Conservation (phyloP, 768 basidiomycete genomes). For the Tremella fuciformis region DNA sequence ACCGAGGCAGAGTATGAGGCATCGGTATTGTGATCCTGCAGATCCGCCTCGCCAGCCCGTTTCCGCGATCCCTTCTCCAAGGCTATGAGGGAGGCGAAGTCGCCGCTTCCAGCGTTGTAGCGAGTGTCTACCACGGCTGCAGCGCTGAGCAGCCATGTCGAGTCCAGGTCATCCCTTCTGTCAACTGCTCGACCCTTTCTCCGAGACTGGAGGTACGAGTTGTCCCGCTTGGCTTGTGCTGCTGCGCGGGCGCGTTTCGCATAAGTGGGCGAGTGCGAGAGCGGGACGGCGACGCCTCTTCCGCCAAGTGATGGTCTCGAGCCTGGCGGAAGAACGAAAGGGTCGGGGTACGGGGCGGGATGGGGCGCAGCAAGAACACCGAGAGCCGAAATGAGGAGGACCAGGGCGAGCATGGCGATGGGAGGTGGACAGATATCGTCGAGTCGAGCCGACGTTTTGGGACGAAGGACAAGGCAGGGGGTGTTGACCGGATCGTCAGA, state of each 20-base stretch:
- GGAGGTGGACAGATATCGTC: no score
- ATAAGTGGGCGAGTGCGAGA: slow-evolving; percentile 16
- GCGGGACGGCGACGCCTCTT: slow-evolving; percentile 17
- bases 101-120: slow-evolving; percentile 39
- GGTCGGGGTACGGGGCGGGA: slow-evolving; percentile 16
- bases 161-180: slow-evolving; percentile 11
- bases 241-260: slow-evolving; percentile 13
- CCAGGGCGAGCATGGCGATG: slow-evolving; percentile 14
- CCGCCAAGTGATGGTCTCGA: not conserved
- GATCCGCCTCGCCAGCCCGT: not conserved
- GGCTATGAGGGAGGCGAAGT: slow-evolving; percentile 29
- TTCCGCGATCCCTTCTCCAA: not conserved
- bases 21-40: slow-evolving; percentile 47
- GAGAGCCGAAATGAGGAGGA: slow-evolving; percentile 18
- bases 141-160: slow-evolving; percentile 44
- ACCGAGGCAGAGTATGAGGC: slow-evolving; percentile 49
- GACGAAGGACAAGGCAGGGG: no score
- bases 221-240: slow-evolving; percentile 16
- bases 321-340: slow-evolving; percentile 19
- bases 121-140: slow-evolving; percentile 41
- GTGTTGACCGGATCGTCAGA: no score
- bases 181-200: not conserved
- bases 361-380: not conserved
- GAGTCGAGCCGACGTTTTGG: no score
- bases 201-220: not conserved